A percentile compares a stretch with the other conserved stretches of the same genome.
Conservation (phyloP, 768 basidiomycete species). For the Hypholoma fasciculare region DNA sequence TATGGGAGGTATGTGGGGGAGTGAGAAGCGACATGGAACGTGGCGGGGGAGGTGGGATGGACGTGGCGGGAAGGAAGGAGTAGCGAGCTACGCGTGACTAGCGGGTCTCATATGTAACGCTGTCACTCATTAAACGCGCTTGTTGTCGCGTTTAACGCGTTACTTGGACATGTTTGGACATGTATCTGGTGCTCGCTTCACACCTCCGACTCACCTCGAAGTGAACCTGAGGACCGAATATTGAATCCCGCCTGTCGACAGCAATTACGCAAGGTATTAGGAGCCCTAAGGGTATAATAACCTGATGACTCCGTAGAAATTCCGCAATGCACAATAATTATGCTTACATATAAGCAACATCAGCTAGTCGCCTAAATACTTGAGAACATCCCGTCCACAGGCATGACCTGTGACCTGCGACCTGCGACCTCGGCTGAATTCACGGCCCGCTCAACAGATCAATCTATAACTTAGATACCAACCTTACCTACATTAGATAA, state of each 20-base stretch:
- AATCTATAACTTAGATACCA: too few species aligned
- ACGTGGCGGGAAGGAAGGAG: constrained; percentile 14
- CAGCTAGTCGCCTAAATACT: too few species aligned
- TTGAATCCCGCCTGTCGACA: neutral
- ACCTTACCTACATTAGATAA: too few species aligned
- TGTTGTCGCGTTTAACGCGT: constrained; percentile 34
- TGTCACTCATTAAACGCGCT: constrained; percentile 39
- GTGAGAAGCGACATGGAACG: constrained; percentile 52
- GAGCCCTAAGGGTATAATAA: too few species aligned
- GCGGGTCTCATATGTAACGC: constrained; percentile 17
- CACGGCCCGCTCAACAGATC: too few species aligned
- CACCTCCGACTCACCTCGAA: neutral
- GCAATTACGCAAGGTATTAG: neutral
- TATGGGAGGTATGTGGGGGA: constrained; percentile 59
- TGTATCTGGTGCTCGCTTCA: neutral
- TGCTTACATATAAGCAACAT: too few species aligned
- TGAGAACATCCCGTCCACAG: too few species aligned
- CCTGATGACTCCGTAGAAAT: too few species aligned
- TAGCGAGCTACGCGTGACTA: constrained; percentile 20
- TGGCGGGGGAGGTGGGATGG: constrained; percentile 6
- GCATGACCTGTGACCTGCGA: too few species aligned
- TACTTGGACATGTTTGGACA: constrained; percentile 27
- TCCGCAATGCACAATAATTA: too few species aligned
- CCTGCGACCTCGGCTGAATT: too few species aligned
- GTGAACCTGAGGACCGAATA: neutral